These are phyloP conservation scores for Trichosporon sp. DNA, from an alignment of 1,284 basidiomycete species.

Conservation along the genomic window DNA sequence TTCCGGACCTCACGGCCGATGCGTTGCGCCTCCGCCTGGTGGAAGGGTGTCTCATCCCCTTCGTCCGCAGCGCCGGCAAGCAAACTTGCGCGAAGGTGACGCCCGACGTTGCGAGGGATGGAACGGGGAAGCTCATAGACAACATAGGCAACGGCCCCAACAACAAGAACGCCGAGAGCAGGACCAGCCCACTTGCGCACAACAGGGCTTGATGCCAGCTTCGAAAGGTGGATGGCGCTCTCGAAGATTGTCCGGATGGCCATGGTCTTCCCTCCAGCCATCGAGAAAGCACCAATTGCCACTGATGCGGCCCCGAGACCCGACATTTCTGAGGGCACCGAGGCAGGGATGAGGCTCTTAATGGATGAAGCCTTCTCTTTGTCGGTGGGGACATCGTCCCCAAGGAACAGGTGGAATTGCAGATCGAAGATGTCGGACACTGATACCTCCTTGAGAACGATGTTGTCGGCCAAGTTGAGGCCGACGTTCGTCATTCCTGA, in stretches of 20 bases:
- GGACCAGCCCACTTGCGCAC: slow-evolving; percentile 87
- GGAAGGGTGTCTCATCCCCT: slow-evolving; percentile 61
- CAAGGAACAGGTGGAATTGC: slow-evolving; percentile 69
- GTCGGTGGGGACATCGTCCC: slow-evolving; percentile 57
- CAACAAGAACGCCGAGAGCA: slow-evolving; percentile 68
- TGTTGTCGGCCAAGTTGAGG: slow-evolving; percentile 49
- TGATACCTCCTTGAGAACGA: slow-evolving; percentile 53
- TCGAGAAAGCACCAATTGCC: slow-evolving; percentile 81
- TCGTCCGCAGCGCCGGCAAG: slow-evolving; percentile 47
- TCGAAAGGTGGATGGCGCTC: slow-evolving; percentile 69
- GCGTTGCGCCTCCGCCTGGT: slow-evolving; percentile 70
- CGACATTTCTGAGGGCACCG: slow-evolving; percentile 56
- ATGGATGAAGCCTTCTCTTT: slow-evolving; percentile 29
- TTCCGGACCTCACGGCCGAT: slow-evolving; percentile 88
- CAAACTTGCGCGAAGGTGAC: slow-evolving; percentile 65
- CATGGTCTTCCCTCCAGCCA: slow-evolving; percentile 78
- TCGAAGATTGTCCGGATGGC: slow-evolving; percentile 79
- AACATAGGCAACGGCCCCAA: slow-evolving; percentile 79
- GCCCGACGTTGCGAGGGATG: slow-evolving; percentile 88
- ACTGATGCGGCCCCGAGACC: slow-evolving; percentile 75
- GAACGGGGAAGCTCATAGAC: slow-evolving; percentile 85
- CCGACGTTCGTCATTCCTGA: slow-evolving; percentile 50
- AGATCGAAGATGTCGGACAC: slow-evolving; percentile 84
- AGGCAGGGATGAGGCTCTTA: slow-evolving; percentile 43
- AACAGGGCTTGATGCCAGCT: slow-evolving; percentile 79